phyloP scores from a whole-genome alignment of 768 basidiomycete genomes.

The Hemileccinum rubropunctum region DNA sequence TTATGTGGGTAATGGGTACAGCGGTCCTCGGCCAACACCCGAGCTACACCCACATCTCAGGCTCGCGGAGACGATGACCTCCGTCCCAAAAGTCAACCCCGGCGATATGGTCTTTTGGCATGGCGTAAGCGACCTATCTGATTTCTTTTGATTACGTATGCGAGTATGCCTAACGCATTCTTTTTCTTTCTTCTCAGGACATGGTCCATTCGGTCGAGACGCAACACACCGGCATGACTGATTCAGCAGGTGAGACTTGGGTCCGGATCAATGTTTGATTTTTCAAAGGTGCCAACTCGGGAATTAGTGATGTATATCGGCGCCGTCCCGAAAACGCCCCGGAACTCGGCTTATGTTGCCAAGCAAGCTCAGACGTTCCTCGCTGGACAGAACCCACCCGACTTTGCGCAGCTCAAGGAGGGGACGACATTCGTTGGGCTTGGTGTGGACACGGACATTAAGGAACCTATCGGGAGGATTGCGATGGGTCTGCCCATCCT shows the following conservation, averaged over 20 bases:
- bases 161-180: not conserved
- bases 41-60: constrained; percentile 64
- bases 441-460: constrained; percentile 40
- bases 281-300: not conserved
- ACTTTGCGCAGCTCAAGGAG: constrained; percentile 55
- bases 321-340: constrained; percentile 62
- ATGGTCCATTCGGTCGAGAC: constrained; percentile 45
- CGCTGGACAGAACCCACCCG: constrained; percentile 60
- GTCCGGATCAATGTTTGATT: not conserved
- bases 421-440: constrained; percentile 40
- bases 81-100: constrained; percentile 66
- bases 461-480: constrained; percentile 30
- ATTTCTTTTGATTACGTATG: not conserved
- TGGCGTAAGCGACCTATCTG: constrained; percentile 38
- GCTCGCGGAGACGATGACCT: constrained; percentile 63
- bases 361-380: constrained; percentile 64
- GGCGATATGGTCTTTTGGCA: constrained; percentile 84
- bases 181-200: constrained; percentile 39
- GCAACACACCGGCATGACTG: constrained; percentile 51
- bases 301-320: constrained; percentile 73
- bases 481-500: constrained; percentile 43
- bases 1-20: constrained; percentile 22
- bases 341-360: constrained; percentile 58
- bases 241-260: constrained; percentile 50
- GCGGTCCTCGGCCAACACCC: constrained; percentile 48